Conservation (phyloP, 345 rosid genomes). For the Brassica carinata region DNA sequence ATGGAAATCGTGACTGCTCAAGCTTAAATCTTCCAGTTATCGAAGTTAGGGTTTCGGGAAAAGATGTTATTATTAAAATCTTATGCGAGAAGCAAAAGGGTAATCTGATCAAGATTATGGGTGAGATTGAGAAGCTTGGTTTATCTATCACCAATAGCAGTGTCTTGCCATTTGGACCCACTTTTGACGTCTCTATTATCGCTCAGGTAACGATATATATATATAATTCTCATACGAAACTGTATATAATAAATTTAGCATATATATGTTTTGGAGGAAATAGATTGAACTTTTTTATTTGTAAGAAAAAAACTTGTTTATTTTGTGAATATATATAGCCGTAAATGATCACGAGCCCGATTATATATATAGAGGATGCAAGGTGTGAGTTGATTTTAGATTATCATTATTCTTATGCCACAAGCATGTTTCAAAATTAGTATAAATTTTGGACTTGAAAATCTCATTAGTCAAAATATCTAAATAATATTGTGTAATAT, state of each 20-base stretch:
- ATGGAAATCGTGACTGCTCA: slow-evolving; percentile 23
- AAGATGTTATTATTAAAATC: slow-evolving; percentile 65
- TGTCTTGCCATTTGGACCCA: slow-evolving; percentile 69
- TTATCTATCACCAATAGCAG: slow-evolving; percentile 58
- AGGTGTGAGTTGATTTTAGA: not conserved
- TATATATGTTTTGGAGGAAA: not conserved
- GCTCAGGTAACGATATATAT: slow-evolving; percentile 54
- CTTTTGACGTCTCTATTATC: slow-evolving; percentile 67
- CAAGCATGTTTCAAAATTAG: slow-evolving; percentile 1
- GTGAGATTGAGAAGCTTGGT: slow-evolving; percentile 66
- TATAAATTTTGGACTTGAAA: not conserved
- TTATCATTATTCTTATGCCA: not conserved
- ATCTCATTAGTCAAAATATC: not conserved
- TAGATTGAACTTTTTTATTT: not conserved
- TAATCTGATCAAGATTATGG: slow-evolving; percentile 52
- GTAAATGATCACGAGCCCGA: not conserved
- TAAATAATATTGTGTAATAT: not conserved
- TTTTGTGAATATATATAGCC: not conserved
- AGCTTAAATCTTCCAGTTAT: slow-evolving; percentile 65
- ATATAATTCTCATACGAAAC: not conserved
- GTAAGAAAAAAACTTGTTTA: no score
- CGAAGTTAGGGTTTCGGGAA: slow-evolving; percentile 72
- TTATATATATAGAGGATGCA: not conserved
- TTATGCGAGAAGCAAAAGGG: slow-evolving; percentile 79
- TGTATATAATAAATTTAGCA: not conserved